Base-by-base conservation (phyloP, 768 basidiomycete species). In the Leccinum incarnatum region DNA sequence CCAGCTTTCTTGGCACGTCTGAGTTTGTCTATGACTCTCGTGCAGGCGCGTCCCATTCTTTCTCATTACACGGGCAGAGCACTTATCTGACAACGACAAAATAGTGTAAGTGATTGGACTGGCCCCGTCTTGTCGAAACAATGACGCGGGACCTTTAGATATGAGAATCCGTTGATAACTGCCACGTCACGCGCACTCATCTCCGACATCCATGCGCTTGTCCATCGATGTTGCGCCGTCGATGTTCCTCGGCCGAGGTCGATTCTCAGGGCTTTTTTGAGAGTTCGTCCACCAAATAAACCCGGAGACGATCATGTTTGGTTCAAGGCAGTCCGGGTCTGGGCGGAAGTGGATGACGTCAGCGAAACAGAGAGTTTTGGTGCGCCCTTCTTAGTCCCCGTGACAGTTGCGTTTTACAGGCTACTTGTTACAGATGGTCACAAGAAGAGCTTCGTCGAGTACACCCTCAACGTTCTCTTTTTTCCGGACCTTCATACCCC, bases 291-390 rank as follows among this genome's bases (percentile, higher is more conserved):
- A 25, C 60, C 48, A 61, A 36, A 61, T 40, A 56, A 32, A 19
- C 32, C 19, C 23, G 70, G 67, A 50, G 75, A 75, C 6, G 73
- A 71, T 32, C 30, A 11, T 36, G 73, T 81, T 15, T 81, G 86
- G 71, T 88, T 90, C 69, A 83, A 80, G 62, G 86, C 81, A 5
- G 60, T 89, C 55, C 81, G 84, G 30, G 79, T 87, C 40, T 92
- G 90, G 90, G 85, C 83, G 4, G 88, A 91, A 64, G 77, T 91
- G 42, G 82, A 83, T 37, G 88, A 91, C 62, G 77, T 91, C 51
- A 87, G 82, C 65, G 90, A 92, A 73, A 87, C 80, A 67, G 91
- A 92, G 65, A 87, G 83, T 62, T 93, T 90, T 68, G 90, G 90
- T 89, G 65, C 55, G 79, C 49, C 42, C 56, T 58, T 7, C 32